Base-by-base conservation (phyloP, 495 filamentous ascomycete species). In the Penicillium diatomitis region DNA sequence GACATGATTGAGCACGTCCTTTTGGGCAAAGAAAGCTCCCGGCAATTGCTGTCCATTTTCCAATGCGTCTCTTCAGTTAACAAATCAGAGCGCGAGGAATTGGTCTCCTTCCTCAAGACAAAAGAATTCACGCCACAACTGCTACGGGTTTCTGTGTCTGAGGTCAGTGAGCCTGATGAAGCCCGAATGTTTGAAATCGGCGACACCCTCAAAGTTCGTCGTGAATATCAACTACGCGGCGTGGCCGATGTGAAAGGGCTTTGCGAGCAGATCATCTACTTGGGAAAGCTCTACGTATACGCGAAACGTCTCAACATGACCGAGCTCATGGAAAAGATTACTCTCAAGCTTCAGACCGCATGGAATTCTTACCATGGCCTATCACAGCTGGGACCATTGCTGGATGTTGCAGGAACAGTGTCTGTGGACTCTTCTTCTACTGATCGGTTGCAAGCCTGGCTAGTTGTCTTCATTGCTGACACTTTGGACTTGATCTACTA, bases 281-380 rank as follows among this genome's bases (percentile, higher is more conserved):
- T 62, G 0, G 59, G 53, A 5, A 9, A n/a, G 1, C 41, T 62
- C 0, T 60, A 62, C 32, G 9, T 9, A 3, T 38, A 47, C 4
- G 53, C 53, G 37, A 46, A 11, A 37, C 34, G 3, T 39, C 50
- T 11, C 4, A 36, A 49, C 4, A 11, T 54, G 6, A 6, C 7
- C 3, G 39, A 47, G 2, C 33, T 62, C 9, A 46, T 59, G 7
- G 32, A 36, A 0, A 9, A 35, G 7, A 53, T 33, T n/a, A 39
- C 51, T 0, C 7, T 49, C 10, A 64, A 64, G 38, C 49, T 64
- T 1, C 58, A 61, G 31, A 47, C 47, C 2, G 48, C 49, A 11
- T 64, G 61, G 61, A 64, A 64, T n/a, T 55, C 45, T 0, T 61
- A 63, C 39, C 50, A 47, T 0, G 52, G 50, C 7, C 9, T 58